phyloP scores from a whole-genome alignment of 176 grass and related monocot genomes.

The Elaeis guineensis region DNA sequence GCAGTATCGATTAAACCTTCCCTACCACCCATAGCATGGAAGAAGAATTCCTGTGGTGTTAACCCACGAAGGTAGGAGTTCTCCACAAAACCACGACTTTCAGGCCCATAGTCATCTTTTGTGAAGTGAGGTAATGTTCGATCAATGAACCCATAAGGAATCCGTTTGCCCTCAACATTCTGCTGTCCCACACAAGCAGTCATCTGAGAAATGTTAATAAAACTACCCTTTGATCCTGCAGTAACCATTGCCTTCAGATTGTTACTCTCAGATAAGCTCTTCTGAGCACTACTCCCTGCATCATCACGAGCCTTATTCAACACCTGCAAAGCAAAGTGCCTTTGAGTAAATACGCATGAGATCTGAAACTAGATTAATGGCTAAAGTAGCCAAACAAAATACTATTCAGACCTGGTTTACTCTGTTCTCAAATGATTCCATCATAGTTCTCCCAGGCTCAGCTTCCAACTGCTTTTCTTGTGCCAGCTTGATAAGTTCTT shows the following conservation, averaged over 20 bases:
- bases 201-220: slow-evolving; percentile 99
- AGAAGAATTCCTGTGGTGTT: slow-evolving; percentile 94
- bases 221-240: slow-evolving; percentile 88
- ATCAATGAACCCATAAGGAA: slow-evolving; percentile 86
- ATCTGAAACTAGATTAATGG: neutral
- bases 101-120: slow-evolving; percentile 83
- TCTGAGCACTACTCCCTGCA: slow-evolving; percentile 93
- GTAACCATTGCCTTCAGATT: slow-evolving; percentile 99
- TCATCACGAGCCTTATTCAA: slow-evolving; percentile 99
- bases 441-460: slow-evolving; percentile 92
- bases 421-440: slow-evolving; percentile 95
- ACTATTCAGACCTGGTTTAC: slow-evolving; percentile 70
- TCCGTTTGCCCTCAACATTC: slow-evolving; percentile 99
- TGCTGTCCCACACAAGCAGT: slow-evolving; percentile 98
- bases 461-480: slow-evolving; percentile 71
- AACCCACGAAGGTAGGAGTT: slow-evolving; percentile 93
- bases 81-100: slow-evolving; percentile 98
- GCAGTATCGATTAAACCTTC: slow-evolving; percentile 89
- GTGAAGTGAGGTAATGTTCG: slow-evolving; percentile 93
- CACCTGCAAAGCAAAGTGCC: slow-evolving; percentile 42
- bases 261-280: slow-evolving; percentile 96
- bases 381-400: slow-evolving; percentile 2
- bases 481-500: slow-evolving; percentile 72
- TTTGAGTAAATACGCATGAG: too few species aligned
- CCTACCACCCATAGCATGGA: slow-evolving; percentile 83